Conservation (phyloP, 768 basidiomycete species). For the Rhizopogon roseolus region DNA sequence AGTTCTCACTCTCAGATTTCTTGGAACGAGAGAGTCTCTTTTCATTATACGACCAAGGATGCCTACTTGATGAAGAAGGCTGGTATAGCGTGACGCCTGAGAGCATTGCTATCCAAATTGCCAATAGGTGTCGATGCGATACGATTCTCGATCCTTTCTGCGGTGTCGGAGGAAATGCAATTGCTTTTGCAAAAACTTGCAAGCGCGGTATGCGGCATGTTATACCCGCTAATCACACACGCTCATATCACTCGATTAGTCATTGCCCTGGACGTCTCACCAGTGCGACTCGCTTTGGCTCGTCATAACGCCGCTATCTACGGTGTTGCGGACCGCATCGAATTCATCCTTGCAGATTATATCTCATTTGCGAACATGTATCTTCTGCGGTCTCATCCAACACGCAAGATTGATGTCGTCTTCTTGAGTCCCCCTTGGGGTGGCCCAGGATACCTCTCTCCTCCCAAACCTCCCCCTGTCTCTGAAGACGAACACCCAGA, state of each 20-base stretch:
- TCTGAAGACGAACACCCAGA: slow-evolving; percentile 2
- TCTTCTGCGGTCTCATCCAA: slow-evolving; percentile 21
- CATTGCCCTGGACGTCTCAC: slow-evolving; percentile 88
- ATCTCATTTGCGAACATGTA: slow-evolving; percentile 67
- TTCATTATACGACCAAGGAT: slow-evolving; percentile 73
- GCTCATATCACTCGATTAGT: slow-evolving; percentile 43
- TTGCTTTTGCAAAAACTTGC: slow-evolving; percentile 95
- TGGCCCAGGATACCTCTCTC: slow-evolving; percentile 66
- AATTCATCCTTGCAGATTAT: slow-evolving; percentile 89
- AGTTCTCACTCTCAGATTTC: slow-evolving; percentile 59
- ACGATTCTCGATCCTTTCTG: slow-evolving; percentile 93
- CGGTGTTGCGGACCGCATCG: slow-evolving; percentile 92
- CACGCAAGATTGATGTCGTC: slow-evolving; percentile 75
- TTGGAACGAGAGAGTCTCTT: slow-evolving; percentile 80
- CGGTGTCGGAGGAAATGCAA: slow-evolving; percentile 96
- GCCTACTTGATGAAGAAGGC: slow-evolving; percentile 91
- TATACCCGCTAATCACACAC: neutral
- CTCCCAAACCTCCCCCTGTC: slow-evolving; percentile 13
- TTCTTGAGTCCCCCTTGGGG: slow-evolving; percentile 98
- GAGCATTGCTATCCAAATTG: slow-evolving; percentile 86
- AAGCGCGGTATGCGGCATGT: slow-evolving; percentile 64
- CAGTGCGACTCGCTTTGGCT: slow-evolving; percentile 82
- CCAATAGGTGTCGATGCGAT: slow-evolving; percentile 83
- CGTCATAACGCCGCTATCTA: slow-evolving; percentile 92
- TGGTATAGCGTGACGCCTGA: slow-evolving; percentile 99